These are phyloP conservation scores for Yarrowia deformans DNA, from an alignment of 805 yeast genomes.

Conservation along the genomic window DNA sequence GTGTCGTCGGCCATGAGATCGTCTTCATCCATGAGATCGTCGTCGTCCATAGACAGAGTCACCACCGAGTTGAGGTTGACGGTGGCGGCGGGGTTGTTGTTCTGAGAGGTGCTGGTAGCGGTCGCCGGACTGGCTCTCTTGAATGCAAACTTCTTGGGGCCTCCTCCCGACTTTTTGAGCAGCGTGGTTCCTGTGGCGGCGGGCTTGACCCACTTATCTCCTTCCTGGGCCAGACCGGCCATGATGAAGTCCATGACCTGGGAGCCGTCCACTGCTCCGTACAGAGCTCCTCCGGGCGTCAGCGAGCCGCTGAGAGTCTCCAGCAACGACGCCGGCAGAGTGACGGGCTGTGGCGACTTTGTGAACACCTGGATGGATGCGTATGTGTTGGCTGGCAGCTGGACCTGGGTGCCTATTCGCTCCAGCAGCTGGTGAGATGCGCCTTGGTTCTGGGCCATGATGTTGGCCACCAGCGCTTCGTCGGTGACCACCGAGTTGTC, in stretches of 20 bases:
- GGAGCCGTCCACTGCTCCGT: constrained; percentile 46
- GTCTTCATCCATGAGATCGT: constrained; percentile 64
- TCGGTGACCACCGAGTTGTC: constrained; percentile 40
- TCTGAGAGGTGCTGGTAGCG: constrained; percentile 39
- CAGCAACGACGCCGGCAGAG: constrained; percentile 44
- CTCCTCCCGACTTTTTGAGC: constrained; percentile 46
- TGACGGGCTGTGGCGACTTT: constrained; percentile 41
- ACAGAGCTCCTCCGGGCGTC: constrained; percentile 48
- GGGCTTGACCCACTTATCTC: constrained; percentile 65
- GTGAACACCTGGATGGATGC: constrained; percentile 46
- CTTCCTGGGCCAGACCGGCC: constrained; percentile 62
- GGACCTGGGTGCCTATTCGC: constrained; percentile 49
- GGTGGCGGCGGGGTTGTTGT: constrained; percentile 41
- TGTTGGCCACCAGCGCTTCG: constrained; percentile 20
- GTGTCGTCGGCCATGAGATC: constrained; percentile 58
- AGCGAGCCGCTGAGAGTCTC: constrained; percentile 48
- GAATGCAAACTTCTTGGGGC: constrained; percentile 40
- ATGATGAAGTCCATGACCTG: constrained; percentile 64
- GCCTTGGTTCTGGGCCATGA: constrained; percentile 20
- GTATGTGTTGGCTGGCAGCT: constrained; percentile 47
- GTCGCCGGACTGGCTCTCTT: constrained; percentile 49
- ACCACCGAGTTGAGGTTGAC: constrained; percentile 50
- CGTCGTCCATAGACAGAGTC: constrained; percentile 56
- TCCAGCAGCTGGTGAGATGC: constrained; percentile 52
- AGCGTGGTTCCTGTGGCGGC: constrained; percentile 48